phyloP scores from a whole-genome alignment of 371 early-diverging fungal species.

The Mortierella sp. region DNA sequence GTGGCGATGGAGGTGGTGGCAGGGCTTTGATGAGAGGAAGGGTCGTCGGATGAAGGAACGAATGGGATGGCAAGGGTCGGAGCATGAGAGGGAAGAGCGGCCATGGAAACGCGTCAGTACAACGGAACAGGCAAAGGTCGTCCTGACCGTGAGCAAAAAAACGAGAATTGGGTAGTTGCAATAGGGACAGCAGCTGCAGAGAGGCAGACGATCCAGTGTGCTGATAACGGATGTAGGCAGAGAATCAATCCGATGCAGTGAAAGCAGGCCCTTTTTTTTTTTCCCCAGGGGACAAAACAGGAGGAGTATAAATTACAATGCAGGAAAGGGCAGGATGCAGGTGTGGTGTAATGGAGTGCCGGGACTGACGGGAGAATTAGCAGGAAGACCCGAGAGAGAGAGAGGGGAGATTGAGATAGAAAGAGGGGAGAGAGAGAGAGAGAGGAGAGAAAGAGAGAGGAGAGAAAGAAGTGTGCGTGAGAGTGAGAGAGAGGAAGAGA shows the following conservation, averaged over 20 bases:
- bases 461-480: background rate
- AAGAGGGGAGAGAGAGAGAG: background rate
- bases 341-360: too few species aligned
- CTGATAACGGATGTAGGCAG: too few species aligned
- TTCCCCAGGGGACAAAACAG: too few species aligned
- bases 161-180: too few species aligned
- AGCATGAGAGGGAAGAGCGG: slow-evolving; percentile 7
- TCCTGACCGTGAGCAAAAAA: too few species aligned
- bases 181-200: too few species aligned
- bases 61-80: background rate
- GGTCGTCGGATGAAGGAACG: slow-evolving; percentile 1
- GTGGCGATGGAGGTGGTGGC: slow-evolving; percentile 10
- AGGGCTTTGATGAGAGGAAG: background rate
- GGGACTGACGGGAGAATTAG: background rate
- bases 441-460: background rate
- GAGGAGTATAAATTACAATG: too few species aligned
- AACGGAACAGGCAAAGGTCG: too few species aligned
- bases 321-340: too few species aligned
- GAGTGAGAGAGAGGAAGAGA: background rate
- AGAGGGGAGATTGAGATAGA: background rate
- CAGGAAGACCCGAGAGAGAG: background rate
- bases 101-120: slow-evolving; percentile 7
- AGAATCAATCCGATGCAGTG: too few species aligned
- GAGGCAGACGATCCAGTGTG: too few species aligned
- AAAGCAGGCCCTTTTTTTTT: too few species aligned